Conservation (phyloP, 208 protist species). For the Crithidia bombi region DNA sequence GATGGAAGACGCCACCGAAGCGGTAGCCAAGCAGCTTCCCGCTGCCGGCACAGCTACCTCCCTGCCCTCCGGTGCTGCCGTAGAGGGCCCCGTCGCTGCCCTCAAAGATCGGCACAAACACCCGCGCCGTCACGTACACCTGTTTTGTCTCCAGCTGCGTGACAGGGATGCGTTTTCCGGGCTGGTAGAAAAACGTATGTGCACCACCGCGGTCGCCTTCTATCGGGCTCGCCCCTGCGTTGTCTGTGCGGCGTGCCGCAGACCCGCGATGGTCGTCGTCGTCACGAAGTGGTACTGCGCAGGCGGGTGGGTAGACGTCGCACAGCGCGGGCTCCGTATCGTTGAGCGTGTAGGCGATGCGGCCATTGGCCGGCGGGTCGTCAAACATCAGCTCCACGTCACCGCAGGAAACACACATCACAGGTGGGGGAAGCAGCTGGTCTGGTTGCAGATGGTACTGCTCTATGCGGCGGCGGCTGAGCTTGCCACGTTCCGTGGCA, state of each 20-base stretch:
- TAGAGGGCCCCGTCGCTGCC: conserved; percentile 29
- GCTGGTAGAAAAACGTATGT: conserved; percentile 65
- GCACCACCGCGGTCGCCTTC: conserved; percentile 43
- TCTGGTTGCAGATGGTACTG: conserved; percentile 29
- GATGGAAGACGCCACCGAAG: conserved; percentile 71
- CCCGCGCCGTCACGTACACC: conserved; percentile 74
- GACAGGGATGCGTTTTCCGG: conserved; percentile 59
- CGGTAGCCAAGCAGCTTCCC: conserved; percentile 66
- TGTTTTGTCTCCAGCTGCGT: conserved; percentile 61
- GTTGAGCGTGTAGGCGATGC: conserved; percentile 84
- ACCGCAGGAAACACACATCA: conserved; percentile 74
- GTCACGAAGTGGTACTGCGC: conserved; percentile 27
- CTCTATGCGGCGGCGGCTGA: conserved; percentile 29
- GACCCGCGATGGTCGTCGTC: neutral
- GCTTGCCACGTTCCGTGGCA: conserved; percentile 40
- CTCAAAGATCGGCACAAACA: conserved; percentile 71
- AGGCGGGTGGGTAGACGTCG: conserved; percentile 60
- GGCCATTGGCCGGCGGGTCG: conserved; percentile 58
- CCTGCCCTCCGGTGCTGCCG: conserved; percentile 31
- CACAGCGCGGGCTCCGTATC: conserved; percentile 63
- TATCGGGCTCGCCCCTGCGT: conserved; percentile 8
- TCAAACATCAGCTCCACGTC: conserved; percentile 81
- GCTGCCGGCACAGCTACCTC: conserved; percentile 40
- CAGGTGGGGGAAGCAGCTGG: conserved; percentile 64
- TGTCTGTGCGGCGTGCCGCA: neutral